Base-by-base conservation (phyloP, 1,284 basidiomycete species). In the Volvariella volvacea region DNA sequence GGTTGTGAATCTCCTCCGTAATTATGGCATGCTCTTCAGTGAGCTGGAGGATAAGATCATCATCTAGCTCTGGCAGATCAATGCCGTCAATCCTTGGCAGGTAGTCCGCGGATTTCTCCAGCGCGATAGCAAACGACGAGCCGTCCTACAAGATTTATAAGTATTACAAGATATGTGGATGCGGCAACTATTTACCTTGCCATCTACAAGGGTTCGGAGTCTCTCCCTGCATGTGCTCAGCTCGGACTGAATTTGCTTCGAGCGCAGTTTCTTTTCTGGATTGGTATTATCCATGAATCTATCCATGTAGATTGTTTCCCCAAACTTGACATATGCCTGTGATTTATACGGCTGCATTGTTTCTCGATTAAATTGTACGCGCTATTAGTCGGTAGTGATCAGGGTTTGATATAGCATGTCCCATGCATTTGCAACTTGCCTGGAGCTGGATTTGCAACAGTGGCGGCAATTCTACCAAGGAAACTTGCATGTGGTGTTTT, bases 331-430 rank as follows among this genome's bases (percentile, higher is more conserved):
- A 58, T 94, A 95, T 1, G 92, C 92, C 59, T 99, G 95, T 8
- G 89, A 93, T 64, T 99, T 99, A 70, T 88, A 94, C 14, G 93
- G 84, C 50, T 92, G 83, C 46, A 88, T 72, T 0, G 84, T 88
- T 52, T 87, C 83, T 12, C 92, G 78, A 61, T 99, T 94, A 67
- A 95, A 99, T 79, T 98, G 95, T 1, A 94, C 96, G 48, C 95
- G 78, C 88, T 98, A 54, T 12, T 28, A 30, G 30, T 49, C n/a
- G n/a, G 15, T 36, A 36, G 34, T 36, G 25, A 12, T 37, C 15
- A 36, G 44, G 22, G 30, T 10, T 28, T 7, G 43, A 41, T 42
- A 32, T 22, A 22, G 39, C 6, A 19, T 17, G 39, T 21, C 38
- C 19, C 10, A 20, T 14, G 8, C 25, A 8, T 7, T 39, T 3